phyloP scores from a whole-genome alignment of 2,329 filamentous ascomycete genomes.

The Teratosphaeriaceae sp. region DNA sequence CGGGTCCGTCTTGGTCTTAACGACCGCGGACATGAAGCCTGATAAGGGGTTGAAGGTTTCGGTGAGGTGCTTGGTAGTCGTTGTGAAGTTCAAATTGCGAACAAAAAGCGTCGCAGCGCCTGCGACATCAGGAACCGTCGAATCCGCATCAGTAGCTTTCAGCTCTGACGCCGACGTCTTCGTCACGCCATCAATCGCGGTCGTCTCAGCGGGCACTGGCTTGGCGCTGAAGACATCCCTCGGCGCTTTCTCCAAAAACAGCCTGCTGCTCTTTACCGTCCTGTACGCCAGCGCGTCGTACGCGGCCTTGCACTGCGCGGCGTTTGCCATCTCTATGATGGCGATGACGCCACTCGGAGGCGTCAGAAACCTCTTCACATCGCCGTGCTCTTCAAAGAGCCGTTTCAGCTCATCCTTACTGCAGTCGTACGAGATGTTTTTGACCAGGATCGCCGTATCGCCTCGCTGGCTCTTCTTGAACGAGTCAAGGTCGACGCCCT shows the following conservation, averaged over 20 bases:
- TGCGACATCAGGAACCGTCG: constrained; percentile 53
- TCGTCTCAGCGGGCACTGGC: constrained; percentile 14
- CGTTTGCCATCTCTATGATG: constrained; percentile 78
- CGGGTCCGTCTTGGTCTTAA: constrained; percentile 91
- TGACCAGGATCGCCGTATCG: constrained; percentile 81
- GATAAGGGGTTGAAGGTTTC: constrained; percentile 75
- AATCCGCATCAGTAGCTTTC: constrained; percentile 50
- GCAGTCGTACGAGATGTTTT: constrained; percentile 87
- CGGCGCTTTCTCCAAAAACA: constrained; percentile 92
- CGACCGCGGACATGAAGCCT: constrained; percentile 80
- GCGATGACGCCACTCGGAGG: constrained; percentile 89
- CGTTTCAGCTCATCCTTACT: constrained; percentile 69
- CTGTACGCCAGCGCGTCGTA: constrained; percentile 83
- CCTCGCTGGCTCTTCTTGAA: constrained; percentile 83
- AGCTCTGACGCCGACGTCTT: constrained; percentile 66
- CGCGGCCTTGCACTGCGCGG: constrained; percentile 72
- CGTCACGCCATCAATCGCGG: constrained; percentile 31
- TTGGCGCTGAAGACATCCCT: constrained; percentile 62
- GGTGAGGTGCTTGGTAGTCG: constrained; percentile 67
- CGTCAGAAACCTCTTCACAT: constrained; percentile 77
- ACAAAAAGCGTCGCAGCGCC: constrained; percentile 67
- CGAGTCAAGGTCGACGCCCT: constrained; percentile 85
- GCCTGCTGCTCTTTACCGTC: constrained; percentile 80
- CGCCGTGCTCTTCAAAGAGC: constrained; percentile 79
- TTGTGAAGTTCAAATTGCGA: constrained; percentile 88